Percentiles rank a stretch among this genome's conserved stretches.
Evolutionary conservation across 495 filamentous ascomycete genomes (phyloP).

Genomic region (Penicillium robsamsonii): DNA sequence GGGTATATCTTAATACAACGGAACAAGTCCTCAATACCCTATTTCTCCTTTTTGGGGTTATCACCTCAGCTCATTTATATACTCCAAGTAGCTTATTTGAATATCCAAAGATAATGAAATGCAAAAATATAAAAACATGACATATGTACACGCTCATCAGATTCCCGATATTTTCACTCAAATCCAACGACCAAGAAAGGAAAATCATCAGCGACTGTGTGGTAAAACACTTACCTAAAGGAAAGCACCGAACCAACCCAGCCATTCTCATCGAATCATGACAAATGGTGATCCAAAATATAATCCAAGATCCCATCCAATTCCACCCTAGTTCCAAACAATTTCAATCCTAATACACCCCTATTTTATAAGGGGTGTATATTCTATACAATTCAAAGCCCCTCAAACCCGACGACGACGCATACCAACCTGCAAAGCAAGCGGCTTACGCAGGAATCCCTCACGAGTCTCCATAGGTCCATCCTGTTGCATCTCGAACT

Average conservation of each 20-base stretch:
- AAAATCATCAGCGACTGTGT: slow-evolving; percentile 19
- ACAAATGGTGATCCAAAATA: not conserved
- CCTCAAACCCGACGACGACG: slow-evolving; percentile 41
- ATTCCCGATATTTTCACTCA: not conserved
- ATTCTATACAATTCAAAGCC: not conserved
- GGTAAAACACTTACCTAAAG: not conserved
- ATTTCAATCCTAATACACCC: not conserved
- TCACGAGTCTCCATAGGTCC: slow-evolving; percentile 73
- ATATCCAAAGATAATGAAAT: not conserved
- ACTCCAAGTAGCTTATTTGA: not conserved
- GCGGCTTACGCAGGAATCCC: slow-evolving; percentile 86
- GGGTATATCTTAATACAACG: not conserved
- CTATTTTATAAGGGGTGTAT: not conserved
- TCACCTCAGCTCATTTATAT: no score
- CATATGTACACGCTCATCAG: slow-evolving; percentile 16
- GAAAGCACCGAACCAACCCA: not conserved
- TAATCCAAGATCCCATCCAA: not conserved
- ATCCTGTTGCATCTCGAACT: slow-evolving; percentile 68
- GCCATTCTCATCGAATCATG: slow-evolving; percentile 14
- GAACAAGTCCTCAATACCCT: not conserved
- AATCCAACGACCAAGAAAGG: slow-evolving; percentile 8
- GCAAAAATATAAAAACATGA: not conserved
- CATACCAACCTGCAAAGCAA: slow-evolving; percentile 72
- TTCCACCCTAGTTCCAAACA: slow-evolving; percentile 14
- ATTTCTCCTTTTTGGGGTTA: not conserved